These are phyloP conservation scores for Orbilia brochopaga DNA, from an alignment of 2,329 filamentous ascomycete species.

Conservation along the genomic window DNA sequence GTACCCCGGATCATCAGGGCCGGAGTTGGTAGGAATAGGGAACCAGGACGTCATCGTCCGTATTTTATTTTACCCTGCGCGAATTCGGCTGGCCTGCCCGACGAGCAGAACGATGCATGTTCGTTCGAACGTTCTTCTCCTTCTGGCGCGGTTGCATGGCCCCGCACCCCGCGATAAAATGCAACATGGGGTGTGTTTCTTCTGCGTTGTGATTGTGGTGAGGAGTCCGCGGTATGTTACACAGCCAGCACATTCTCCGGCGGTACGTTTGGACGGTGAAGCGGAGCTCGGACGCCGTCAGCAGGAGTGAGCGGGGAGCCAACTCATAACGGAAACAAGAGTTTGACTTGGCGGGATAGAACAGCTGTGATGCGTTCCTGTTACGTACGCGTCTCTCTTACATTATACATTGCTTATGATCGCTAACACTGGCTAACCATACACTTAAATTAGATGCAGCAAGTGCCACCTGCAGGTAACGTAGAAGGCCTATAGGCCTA, in stretches of 20 bases:
- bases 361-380: no score
- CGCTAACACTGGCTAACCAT: no score
- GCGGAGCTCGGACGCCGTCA: not conserved
- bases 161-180: conserved; percentile 22
- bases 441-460: no score
- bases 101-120: conserved; percentile 41
- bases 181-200: not conserved
- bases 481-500: no score
- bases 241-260: not conserved
- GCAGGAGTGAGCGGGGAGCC: not conserved
- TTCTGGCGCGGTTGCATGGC: not conserved
- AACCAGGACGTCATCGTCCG: conserved; percentile 39
- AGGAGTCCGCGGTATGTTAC: conserved; percentile 16
- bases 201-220: conserved; percentile 30
- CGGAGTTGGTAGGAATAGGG: conserved; percentile 35
- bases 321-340: not conserved
- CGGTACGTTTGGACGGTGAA: not conserved
- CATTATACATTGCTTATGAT: no score
- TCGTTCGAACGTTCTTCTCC: not conserved
- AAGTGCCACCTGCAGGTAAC: no score
- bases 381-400: no score
- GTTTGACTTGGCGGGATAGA: not conserved
- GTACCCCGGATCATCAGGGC: conserved; percentile 52
- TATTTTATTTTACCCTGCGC: conserved; percentile 16
- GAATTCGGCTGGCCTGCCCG: conserved; percentile 38